Base-by-base conservation (phyloP, 1,284 basidiomycete genomes). In the Sutorius eximius region DNA sequence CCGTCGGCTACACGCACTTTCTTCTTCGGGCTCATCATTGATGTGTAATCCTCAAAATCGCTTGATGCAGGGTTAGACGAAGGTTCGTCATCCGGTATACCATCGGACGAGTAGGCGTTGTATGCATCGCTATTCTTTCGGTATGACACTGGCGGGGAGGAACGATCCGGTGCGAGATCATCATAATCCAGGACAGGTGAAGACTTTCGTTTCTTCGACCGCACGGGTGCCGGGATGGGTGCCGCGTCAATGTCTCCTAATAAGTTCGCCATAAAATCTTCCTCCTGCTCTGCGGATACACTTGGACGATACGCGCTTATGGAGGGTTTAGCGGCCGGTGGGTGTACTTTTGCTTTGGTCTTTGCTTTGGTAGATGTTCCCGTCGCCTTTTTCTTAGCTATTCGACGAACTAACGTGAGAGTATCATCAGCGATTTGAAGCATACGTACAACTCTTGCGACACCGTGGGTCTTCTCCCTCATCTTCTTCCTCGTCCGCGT, bases 201-300 rank as follows among this genome's bases (percentile, higher is more conserved):
- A 7, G 87, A 81, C 61, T 91, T 93, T 33, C 91, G 83, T 69
- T 93, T 93, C 45, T 83, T 82, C 12, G 82, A 74, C 52, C 71
- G 74, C 52, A 63, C 60, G 24, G 62, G 58, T 15, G 66, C 62
- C 38, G 72, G 63, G 12, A 74, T 63, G 6, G 79, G 69, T 18
- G 75, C 73, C 12, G 71, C 70, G 59, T 91, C 89, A 70, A 93
- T 81, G 18, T 75, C 80, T 8, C 82, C 85, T 8, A 97, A 72
- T 0, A 98, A 73, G 18, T 80, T 81, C 0, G 83, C 82, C 90
- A 98, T 89, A 62, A 98, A 93, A 64, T 94, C 91, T 41, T 83
- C 79, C 69, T 95, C 95, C 64, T 93, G 84, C 50, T 86, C 86
- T 11, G 79, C 84, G 5, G 89, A 86, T 10, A 87, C 81, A 1